Base-by-base conservation (phyloP, 768 basidiomycete species). In the Sarcodon aspratus region DNA sequence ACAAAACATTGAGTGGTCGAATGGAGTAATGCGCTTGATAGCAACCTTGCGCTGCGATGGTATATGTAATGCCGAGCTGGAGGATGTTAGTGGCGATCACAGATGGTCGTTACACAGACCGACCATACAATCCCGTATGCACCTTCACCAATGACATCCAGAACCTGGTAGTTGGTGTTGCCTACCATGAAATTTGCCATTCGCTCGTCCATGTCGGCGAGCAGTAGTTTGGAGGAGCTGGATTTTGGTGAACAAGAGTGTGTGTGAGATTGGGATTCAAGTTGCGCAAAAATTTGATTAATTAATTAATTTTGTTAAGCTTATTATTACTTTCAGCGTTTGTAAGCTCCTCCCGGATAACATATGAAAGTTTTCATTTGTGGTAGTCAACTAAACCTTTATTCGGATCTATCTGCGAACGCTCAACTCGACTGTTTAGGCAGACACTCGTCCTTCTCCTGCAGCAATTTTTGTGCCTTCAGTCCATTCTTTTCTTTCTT, bases 1-100 rank as follows among this genome's bases (percentile, higher is more conserved):
- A 61, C 88, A 90, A 69, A 93, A 94, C 88, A 95, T 91, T 50
- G 91, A 83, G 61, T 94, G 92, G 63, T 95, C 93, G 57, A 95
- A 96, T 6, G 92, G 92, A 0, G 86, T 82, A 67, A 96, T 92
- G 69, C 89, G 89, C 75, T 96, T 96, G 73, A 96, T 93, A 48
- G 94, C 94, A 52, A 98, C 95, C 65, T 91, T 91, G 51, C 89
- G 84, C 47, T 83, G 81, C 47, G 86, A 88, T 2, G 90, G 83
- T 52, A 79, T 64, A 62, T 98, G 93, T 3, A 93, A 70, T 5
- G 94, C 94, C 18, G 93, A 94, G 66, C 66, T 67, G 55, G 9
- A 17, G 15, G 35, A 27, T 9, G 6, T 27, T 9, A 33, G 58
- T 62, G 40, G 44, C 46, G 32, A 27, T 37, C 43, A 27, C 45